These are phyloP conservation scores for Mortierella sp. DNA, from an alignment of 371 early-diverging fungal species.

Conservation along the genomic window DNA sequence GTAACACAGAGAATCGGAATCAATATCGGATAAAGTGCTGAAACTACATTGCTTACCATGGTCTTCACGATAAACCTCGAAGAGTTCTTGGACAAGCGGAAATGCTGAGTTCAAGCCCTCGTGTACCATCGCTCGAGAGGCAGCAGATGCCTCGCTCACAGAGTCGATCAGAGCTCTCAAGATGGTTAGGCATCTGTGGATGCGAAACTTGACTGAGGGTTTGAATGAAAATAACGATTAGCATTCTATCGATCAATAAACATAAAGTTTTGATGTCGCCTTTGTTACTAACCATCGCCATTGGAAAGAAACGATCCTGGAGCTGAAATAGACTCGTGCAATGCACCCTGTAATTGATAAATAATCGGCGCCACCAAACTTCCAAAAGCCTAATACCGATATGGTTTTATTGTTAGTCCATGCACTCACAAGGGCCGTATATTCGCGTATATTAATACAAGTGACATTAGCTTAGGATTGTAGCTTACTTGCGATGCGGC, in stretches of 20 bases:
- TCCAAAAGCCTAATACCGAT: constrained; percentile 31
- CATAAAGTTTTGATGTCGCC: not conserved
- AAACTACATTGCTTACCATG: constrained; percentile 24
- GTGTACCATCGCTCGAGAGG: constrained; percentile 28
- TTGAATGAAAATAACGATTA: not conserved
- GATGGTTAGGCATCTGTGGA: constrained; percentile 35
- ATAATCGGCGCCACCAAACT: constrained; percentile 34
- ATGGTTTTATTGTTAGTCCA: not conserved
- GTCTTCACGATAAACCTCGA: constrained; percentile 45
- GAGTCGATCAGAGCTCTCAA: constrained; percentile 29
- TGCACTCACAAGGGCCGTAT: too few species aligned
- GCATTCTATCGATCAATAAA: not conserved
- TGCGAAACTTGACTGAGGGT: constrained; percentile 35
- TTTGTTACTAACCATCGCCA: constrained; percentile 18
- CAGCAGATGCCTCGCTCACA: constrained; percentile 27
- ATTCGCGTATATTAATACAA: not conserved
- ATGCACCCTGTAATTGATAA: constrained; percentile 35
- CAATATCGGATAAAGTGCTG: not conserved
- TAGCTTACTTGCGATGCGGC: constrained; percentile 15
- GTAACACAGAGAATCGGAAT: not conserved
- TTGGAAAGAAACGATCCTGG: constrained; percentile 15
- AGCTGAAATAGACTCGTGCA: constrained; percentile 32
- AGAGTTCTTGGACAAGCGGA: constrained; percentile 43
- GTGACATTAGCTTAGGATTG: not conserved
- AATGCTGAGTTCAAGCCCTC: constrained; percentile 32